These are phyloP conservation scores for Zostera marina DNA, from an alignment of 116 monocot species.

Conservation along the genomic window DNA sequence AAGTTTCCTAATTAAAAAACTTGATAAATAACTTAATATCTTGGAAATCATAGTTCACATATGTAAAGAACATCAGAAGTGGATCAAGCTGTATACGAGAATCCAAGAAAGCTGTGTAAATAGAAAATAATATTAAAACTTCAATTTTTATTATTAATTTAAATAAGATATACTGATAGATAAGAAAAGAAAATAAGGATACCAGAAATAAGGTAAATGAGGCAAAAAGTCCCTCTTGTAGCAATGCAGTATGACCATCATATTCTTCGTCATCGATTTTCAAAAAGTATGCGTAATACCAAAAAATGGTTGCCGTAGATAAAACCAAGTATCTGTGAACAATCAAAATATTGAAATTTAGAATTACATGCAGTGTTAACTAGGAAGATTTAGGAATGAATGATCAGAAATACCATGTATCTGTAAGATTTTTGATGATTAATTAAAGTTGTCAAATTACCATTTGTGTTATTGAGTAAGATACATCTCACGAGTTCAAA, in stretches of 20 bases:
- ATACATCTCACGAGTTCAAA: too few relatives aligned
- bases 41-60: not conserved
- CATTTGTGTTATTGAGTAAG: too few relatives aligned
- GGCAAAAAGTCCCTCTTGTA: slow-evolving; percentile 96
- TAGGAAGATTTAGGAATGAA: not conserved
- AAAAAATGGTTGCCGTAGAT: slow-evolving; percentile 59
- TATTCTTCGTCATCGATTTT: slow-evolving; percentile 88
- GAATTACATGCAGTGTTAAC: not conserved
- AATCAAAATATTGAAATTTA: not conserved
- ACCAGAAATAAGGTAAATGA: slow-evolving; percentile 89
- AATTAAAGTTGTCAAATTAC: too few relatives aligned
- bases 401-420: too few relatives aligned
- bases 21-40: too few relatives aligned
- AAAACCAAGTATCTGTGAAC: slow-evolving; percentile 46
- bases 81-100: slow-evolving; percentile 69
- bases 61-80: slow-evolving; percentile 26
- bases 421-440: too few relatives aligned
- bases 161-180: not conserved
- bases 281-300: slow-evolving; percentile 58
- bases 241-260: slow-evolving; percentile 71
- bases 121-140: not conserved
- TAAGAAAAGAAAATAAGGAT: too few relatives aligned
- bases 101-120: slow-evolving; percentile 68
- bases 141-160: not conserved
- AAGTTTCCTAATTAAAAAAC: too few relatives aligned